Percentiles rank a stretch among this genome's conserved stretches.
These are phyloP conservation scores for Aurinia saxatilis DNA, from an alignment of 345 rosid species.

Conservation along the genomic window DNA sequence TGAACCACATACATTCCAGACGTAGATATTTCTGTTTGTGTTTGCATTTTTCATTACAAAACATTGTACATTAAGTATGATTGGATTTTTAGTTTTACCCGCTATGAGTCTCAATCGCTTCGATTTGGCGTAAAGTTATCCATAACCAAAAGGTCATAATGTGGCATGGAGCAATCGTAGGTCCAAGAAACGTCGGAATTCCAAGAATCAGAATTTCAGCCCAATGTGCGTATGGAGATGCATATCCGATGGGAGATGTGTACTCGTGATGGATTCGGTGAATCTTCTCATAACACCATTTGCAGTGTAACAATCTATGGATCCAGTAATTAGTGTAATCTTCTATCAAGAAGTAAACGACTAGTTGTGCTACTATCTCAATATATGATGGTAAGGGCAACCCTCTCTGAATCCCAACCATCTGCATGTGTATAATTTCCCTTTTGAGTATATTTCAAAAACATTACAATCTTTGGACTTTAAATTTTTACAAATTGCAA, in stretches of 20 bases:
- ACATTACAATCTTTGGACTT: background rate
- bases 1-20: no score
- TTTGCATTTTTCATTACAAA: no score
- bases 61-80: no score
- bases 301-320: slow-evolving; percentile 59
- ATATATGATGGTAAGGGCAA: slow-evolving; percentile 65
- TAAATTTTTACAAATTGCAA: no score
- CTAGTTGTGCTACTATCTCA: slow-evolving; percentile 58
- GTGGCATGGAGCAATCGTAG: slow-evolving; percentile 75
- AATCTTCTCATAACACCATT: slow-evolving; percentile 73
- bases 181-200: slow-evolving; percentile 77
- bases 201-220: slow-evolving; percentile 68
- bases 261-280: slow-evolving; percentile 72
- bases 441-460: background rate
- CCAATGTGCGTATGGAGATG: slow-evolving; percentile 86
- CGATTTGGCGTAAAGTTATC: slow-evolving; percentile 69
- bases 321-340: slow-evolving; percentile 79
- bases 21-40: background rate
- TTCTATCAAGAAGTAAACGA: slow-evolving; percentile 69
- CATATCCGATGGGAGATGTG: slow-evolving; percentile 60
- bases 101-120: slow-evolving; percentile 77
- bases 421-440: slow-evolving; percentile 27
- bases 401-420: slow-evolving; percentile 53
- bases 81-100: slow-evolving; percentile 40
- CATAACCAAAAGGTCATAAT: slow-evolving; percentile 71